phyloP scores from a whole-genome alignment of 495 filamentous ascomycete species.

The Aspergillus indologenus region DNA sequence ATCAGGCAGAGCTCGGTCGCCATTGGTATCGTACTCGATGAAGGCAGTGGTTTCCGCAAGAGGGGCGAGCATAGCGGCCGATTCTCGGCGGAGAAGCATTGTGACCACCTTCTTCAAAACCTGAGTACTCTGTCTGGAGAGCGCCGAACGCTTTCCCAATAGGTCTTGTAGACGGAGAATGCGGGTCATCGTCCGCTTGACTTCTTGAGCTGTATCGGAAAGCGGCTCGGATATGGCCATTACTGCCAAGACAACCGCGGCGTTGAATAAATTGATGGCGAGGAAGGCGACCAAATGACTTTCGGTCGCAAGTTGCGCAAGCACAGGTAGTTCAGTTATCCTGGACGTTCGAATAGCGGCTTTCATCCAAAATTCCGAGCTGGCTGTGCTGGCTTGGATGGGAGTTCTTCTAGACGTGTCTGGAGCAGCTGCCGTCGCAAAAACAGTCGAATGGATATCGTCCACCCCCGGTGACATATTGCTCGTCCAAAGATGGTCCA shows the following conservation, averaged over 20 bases:
- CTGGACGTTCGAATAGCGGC: slow-evolving; percentile 31
- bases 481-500: slow-evolving; percentile 22
- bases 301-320: slow-evolving; percentile 27
- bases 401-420: slow-evolving; percentile 5
- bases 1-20: slow-evolving; percentile 7
- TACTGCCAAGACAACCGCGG: slow-evolving; percentile 32
- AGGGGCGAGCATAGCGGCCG: slow-evolving; percentile 24
- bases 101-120: slow-evolving; percentile 28
- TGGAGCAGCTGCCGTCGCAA: slow-evolving; percentile 4
- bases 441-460: background rate
- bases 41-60: slow-evolving; percentile 9
- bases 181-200: slow-evolving; percentile 33
- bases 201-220: slow-evolving; percentile 31
- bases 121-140: slow-evolving; percentile 30
- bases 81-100: slow-evolving; percentile 26
- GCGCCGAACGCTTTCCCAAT: slow-evolving; percentile 25
- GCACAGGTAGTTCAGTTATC: slow-evolving; percentile 24
- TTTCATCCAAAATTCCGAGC: slow-evolving; percentile 28
- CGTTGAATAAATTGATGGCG: slow-evolving; percentile 35
- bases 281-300: slow-evolving; percentile 35
- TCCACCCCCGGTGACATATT: slow-evolving; percentile 3
- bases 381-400: slow-evolving; percentile 7
- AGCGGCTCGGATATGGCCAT: slow-evolving; percentile 33
- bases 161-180: slow-evolving; percentile 31
- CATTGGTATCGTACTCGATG: background rate